Conservation (phyloP, 306 rosid genomes). For the Quercus mongolica region DNA sequence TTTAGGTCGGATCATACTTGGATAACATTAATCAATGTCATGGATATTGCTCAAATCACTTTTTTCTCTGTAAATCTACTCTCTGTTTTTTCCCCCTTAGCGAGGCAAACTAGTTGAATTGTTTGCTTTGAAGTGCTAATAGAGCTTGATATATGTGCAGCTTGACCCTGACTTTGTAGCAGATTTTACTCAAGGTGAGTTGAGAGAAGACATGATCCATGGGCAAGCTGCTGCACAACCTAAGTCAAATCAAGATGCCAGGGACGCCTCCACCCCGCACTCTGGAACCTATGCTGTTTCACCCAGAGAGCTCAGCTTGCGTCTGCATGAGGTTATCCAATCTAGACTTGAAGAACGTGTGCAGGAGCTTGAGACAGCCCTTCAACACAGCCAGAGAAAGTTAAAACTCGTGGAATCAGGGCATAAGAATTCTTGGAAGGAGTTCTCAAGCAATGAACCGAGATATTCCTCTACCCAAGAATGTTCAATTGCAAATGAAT, state of each 20-base stretch:
- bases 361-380: constrained; percentile 72
- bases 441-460: constrained; percentile 17
- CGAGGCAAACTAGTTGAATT: background rate
- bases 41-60: background rate
- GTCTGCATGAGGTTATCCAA: constrained; percentile 71
- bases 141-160: constrained; percentile 43
- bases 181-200: constrained; percentile 63
- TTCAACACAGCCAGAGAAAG: constrained; percentile 57
- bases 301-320: constrained; percentile 64
- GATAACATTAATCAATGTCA: background rate
- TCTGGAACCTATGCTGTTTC: constrained; percentile 63
- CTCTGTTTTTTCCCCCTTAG: background rate
- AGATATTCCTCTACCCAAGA: constrained; percentile 25
- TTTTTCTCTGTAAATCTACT: background rate
- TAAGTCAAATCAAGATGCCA: constrained; percentile 31
- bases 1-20: background rate
- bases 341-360: constrained; percentile 65
- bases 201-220: constrained; percentile 39
- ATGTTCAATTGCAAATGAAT: constrained; percentile 26
- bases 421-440: constrained; percentile 24
- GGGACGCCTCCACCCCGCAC: constrained; percentile 30
- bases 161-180: constrained; percentile 54
- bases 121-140: constrained; percentile 17
- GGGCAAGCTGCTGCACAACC: constrained; percentile 14
- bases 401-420: constrained; percentile 31